These are phyloP conservation scores for Clonostachys solani DNA, from an alignment of 2,329 filamentous ascomycete species.

Conservation along the genomic window DNA sequence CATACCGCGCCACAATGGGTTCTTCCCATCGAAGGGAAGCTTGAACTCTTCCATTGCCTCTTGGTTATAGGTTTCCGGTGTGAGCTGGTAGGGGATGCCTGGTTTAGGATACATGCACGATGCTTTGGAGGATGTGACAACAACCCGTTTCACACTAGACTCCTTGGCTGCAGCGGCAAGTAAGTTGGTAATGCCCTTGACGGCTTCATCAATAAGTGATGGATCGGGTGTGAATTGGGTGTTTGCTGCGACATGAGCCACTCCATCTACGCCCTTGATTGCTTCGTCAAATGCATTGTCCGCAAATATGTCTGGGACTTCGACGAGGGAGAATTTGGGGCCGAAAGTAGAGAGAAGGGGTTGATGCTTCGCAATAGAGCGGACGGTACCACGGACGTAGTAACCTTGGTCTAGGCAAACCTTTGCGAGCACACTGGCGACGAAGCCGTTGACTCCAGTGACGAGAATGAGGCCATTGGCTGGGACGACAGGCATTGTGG, in stretches of 20 bases:
- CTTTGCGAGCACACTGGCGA: conserved; percentile 21
- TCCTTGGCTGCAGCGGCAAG: not conserved
- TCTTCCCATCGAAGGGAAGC: not conserved
- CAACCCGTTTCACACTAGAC: not conserved
- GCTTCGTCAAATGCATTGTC: conserved; percentile 3
- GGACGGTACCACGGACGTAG: conserved; percentile 25
- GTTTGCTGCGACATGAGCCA: not conserved
- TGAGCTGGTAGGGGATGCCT: not conserved
- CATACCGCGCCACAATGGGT: not conserved
- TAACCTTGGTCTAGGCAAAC: conserved; percentile 22
- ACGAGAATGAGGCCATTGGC: conserved; percentile 15
- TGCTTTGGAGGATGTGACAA: not conserved
- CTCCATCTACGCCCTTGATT: not conserved
- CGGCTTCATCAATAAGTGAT: not conserved
- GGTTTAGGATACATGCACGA: not conserved
- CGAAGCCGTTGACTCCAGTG: conserved; percentile 26
- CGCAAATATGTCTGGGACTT: not conserved
- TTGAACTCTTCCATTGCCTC: not conserved
- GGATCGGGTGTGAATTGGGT: not conserved
- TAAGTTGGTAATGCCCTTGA: not conserved
- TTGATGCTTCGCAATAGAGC: conserved; percentile 1
- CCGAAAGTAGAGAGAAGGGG: not conserved
- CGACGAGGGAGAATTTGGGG: not conserved
- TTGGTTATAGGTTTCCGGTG: not conserved
- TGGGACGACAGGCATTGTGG: no score